phyloP scores from a whole-genome alignment of 306 rosid genomes.

The Begonia fuchsioides region DNA sequence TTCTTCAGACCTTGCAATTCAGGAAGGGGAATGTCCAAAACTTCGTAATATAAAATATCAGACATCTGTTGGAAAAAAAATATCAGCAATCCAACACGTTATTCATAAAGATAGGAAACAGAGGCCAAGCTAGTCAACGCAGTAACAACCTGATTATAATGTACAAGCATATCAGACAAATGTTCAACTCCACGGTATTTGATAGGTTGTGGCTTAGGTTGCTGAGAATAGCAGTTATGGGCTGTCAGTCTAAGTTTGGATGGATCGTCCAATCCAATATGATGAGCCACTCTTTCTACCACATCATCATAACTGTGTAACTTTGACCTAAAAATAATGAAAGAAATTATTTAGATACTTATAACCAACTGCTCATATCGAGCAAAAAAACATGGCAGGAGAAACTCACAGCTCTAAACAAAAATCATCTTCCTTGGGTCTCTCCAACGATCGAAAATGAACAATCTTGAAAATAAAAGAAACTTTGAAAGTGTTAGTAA shows the following conservation, averaged over 20 bases:
- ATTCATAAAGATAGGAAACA: background rate
- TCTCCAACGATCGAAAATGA: slow-evolving; percentile 73
- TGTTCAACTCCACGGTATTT: slow-evolving; percentile 61
- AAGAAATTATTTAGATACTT: too few relatives aligned
- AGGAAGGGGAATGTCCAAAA: slow-evolving; percentile 76
- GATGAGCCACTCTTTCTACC: slow-evolving; percentile 48
- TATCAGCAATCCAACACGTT: slow-evolving; percentile 4
- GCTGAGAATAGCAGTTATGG: slow-evolving; percentile 83
- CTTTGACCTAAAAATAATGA: slow-evolving; percentile 41
- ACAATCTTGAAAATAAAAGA: slow-evolving; percentile 50
- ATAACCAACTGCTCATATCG: too few relatives aligned
- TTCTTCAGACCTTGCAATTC: slow-evolving; percentile 66
- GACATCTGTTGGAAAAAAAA: slow-evolving; percentile 36
- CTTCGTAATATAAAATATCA: slow-evolving; percentile 66
- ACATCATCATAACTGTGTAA: slow-evolving; percentile 53
- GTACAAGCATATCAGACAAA: slow-evolving; percentile 66
- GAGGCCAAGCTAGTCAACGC: slow-evolving; percentile 4
- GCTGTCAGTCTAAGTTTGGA: slow-evolving; percentile 75
- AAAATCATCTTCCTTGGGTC: slow-evolving; percentile 85
- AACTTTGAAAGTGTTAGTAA: background rate
- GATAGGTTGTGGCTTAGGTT: slow-evolving; percentile 80
- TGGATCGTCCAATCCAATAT: slow-evolving; percentile 57
- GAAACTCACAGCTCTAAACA: slow-evolving; percentile 62
- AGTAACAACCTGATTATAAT: slow-evolving; percentile 53
- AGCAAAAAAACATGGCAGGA: background rate